These are phyloP conservation scores for Pseudogymnoascus sp. DNA, from an alignment of 2,329 filamentous ascomycete species.

Conservation along the genomic window DNA sequence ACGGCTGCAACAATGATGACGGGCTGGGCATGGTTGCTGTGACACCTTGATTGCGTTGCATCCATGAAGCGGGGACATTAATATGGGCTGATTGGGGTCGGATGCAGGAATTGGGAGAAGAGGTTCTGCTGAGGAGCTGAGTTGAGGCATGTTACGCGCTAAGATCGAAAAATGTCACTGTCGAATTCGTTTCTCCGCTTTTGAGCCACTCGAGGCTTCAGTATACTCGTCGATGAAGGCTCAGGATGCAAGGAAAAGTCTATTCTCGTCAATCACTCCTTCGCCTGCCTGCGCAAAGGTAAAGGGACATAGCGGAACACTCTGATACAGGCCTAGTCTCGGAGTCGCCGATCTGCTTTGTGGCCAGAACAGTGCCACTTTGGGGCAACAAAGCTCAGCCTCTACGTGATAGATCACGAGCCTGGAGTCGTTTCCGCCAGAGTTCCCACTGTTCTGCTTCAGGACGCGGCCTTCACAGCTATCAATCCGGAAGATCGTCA, in stretches of 20 bases:
- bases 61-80: not conserved
- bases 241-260: not conserved
- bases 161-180: not conserved
- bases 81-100: not conserved
- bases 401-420: no score
- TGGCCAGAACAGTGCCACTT: no score
- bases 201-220: not conserved
- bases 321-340: no score
- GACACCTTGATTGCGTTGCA: not conserved
- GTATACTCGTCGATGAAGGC: not conserved
- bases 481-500: no score
- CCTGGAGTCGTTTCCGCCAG: no score
- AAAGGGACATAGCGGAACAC: no score
- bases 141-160: not conserved
- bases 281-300: not conserved
- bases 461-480: no score
- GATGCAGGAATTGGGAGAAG: not conserved
- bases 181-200: not conserved
- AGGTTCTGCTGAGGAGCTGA: no score
- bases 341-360: no score
- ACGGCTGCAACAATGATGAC: not conserved
- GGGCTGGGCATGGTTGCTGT: not conserved
- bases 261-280: not conserved
- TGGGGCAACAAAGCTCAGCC: no score
- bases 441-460: no score